phyloP scores from a whole-genome alignment of 2,329 filamentous ascomycete genomes.

The Pseudogymnoascus sp. region DNA sequence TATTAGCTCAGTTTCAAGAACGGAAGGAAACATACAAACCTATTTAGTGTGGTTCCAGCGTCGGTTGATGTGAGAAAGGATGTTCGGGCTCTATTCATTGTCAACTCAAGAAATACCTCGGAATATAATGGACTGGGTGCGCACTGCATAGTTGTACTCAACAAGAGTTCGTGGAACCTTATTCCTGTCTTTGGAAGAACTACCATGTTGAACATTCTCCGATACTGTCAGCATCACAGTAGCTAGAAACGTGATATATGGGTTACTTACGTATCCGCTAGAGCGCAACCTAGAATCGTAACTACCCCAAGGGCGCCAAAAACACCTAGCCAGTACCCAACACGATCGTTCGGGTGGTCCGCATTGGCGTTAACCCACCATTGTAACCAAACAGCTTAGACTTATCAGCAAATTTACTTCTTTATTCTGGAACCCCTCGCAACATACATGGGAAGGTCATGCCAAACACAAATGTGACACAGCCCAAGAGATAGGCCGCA shows the following conservation, averaged over 20 bases:
- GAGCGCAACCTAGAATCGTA: not conserved
- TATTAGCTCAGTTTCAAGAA: not conserved
- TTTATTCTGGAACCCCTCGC: not conserved
- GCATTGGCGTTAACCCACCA: constrained; percentile 24
- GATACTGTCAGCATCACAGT: not conserved
- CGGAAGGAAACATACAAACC: constrained; percentile 25
- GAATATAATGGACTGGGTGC: not conserved
- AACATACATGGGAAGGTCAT: constrained; percentile 17
- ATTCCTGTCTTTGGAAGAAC: not conserved
- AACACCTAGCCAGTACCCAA: constrained; percentile 17
- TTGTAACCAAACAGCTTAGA: constrained; percentile 24
- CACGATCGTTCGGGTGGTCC: constrained; percentile 11
- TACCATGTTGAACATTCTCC: not conserved
- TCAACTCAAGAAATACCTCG: constrained; percentile 14
- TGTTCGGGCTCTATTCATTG: constrained; percentile 35
- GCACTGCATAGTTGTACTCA: constrained; percentile 1
- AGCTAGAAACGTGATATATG: not conserved
- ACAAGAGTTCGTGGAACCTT: not conserved
- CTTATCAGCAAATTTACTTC: not conserved
- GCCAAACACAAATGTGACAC: constrained; percentile 18
- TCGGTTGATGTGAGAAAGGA: constrained; percentile 36
- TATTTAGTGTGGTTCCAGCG: constrained; percentile 33
- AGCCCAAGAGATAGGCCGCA: constrained; percentile 15
- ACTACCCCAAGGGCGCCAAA: constrained; percentile 9
- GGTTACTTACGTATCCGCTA: not conserved